Percentiles rank a stretch among this genome's conserved stretches.
Evolutionary conservation across 2,329 filamentous ascomycete genomes (phyloP).

Genomic region (Chrysoporthe deuterocubensis): DNA sequence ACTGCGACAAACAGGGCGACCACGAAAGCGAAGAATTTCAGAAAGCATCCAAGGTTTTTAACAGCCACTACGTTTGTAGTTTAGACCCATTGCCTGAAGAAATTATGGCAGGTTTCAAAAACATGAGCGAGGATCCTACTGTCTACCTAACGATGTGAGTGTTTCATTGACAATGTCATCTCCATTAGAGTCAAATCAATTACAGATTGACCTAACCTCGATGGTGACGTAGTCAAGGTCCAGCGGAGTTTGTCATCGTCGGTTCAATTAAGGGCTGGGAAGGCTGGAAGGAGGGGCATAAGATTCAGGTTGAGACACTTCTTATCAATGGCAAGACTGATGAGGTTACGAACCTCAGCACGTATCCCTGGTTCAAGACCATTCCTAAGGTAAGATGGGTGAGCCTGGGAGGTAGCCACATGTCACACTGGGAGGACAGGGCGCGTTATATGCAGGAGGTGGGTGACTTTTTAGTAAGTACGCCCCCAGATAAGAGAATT

Average conservation of each 20-base stretch:
- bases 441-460: slow-evolving; percentile 33
- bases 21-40: slow-evolving; percentile 32
- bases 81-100: slow-evolving; percentile 33
- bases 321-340: slow-evolving; percentile 33
- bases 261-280: slow-evolving; percentile 35
- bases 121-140: slow-evolving; percentile 32
- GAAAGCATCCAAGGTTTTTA: slow-evolving; percentile 29
- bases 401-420: slow-evolving; percentile 34
- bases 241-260: slow-evolving; percentile 34
- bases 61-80: slow-evolving; percentile 29
- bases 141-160: slow-evolving; percentile 34
- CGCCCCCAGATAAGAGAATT: slow-evolving; percentile 1
- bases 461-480: slow-evolving; percentile 19
- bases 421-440: slow-evolving; percentile 34
- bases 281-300: slow-evolving; percentile 33
- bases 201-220: background rate
- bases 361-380: slow-evolving; percentile 34
- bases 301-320: slow-evolving; percentile 30
- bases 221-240: slow-evolving; percentile 33
- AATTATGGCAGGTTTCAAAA: slow-evolving; percentile 28
- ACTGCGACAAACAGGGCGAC: slow-evolving; percentile 30
- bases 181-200: background rate
- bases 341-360: slow-evolving; percentile 33
- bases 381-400: slow-evolving; percentile 37
- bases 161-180: background rate